Evolutionary conservation across 352 stramenopile species (phyloP).

Genomic region (Pythium monospermum): DNA sequence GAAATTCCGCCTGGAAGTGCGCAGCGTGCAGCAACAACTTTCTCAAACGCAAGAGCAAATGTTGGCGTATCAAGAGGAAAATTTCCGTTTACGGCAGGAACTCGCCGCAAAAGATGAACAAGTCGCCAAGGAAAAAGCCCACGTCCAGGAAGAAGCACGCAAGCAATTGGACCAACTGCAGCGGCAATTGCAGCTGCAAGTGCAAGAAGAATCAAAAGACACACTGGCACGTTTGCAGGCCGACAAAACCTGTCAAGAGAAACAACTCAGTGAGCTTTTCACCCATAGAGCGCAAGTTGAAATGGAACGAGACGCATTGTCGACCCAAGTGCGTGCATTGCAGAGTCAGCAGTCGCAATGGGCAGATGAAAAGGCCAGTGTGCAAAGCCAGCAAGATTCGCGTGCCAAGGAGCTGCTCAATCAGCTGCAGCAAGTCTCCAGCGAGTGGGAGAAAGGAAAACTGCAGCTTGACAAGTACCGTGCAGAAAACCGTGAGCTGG

Average conservation of each 20-base stretch:
- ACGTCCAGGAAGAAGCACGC: constrained; percentile 48
- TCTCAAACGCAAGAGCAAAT: constrained; percentile 64
- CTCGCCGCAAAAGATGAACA: constrained; percentile 57
- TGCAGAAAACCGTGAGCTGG: constrained; percentile 38
- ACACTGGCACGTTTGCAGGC: constrained; percentile 33
- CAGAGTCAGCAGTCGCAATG: constrained; percentile 49
- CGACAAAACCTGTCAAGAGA: constrained; percentile 40
- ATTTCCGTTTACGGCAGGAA: constrained; percentile 47
- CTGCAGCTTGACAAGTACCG: constrained; percentile 42
- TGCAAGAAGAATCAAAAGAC: constrained; percentile 53
- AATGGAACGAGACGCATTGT: constrained; percentile 43
- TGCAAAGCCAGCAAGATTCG: constrained; percentile 37
- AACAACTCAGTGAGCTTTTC: constrained; percentile 38
- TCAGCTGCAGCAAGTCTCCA: constrained; percentile 42
- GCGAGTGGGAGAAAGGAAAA: constrained; percentile 32
- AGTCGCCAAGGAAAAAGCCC: constrained; percentile 44
- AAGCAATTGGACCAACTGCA: constrained; percentile 57
- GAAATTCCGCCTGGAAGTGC: constrained; percentile 61
- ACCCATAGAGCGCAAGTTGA: constrained; percentile 48
- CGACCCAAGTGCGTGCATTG: constrained; percentile 38
- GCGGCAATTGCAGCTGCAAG: constrained; percentile 49
- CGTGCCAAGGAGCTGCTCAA: constrained; percentile 42
- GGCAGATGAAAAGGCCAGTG: constrained; percentile 53
- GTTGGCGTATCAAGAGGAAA: constrained; percentile 67
- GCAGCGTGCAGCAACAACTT: constrained; percentile 55